Evolutionary conservation across 495 filamentous ascomycete species (phyloP), one percentile per base, ranked within the genome.

Genomic region (Talaromyces stipitatus): DNA sequence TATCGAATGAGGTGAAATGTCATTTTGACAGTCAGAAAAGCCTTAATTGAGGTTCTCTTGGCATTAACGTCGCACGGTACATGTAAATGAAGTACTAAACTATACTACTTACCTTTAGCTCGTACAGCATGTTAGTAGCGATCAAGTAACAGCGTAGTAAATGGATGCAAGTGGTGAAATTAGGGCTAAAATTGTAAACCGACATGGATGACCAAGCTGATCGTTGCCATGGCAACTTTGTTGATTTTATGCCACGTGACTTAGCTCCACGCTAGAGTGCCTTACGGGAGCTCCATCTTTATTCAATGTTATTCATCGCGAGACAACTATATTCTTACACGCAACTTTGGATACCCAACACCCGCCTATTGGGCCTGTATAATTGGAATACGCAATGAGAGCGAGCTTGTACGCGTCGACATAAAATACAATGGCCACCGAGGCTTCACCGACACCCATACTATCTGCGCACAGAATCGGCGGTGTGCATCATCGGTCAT

Each of bases 381-480:
- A 46, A 2, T 57, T 57, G 55, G 55, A 57, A 3, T 47, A 20
- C 4, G 27, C 26, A 16, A 50, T 57, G 12, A 38, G 50, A 26
- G 46, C 11, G 27, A 16, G 32, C 50, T 14, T 36, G 47, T 10
- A 62, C 46, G 38, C 55, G 38, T 33, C 41, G 60, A 58, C 57
- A 54, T 46, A 55, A 54, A 58, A 61, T 48, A 62, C 43, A 58
- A 60, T 59, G 57, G 50, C 53, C 55, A 67, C 64, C 48, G 75
- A 74, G 69, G 67, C 70, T 52, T 76, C 72, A 22, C 69, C 72
- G 38, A 69, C 69, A 61, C 70, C 68, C 33, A 61, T 69, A 26
- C 70, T 69, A 27, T 64, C 73, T 41, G 66, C 70, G 50, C 69
- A 77, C 65, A 62, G 67, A 52, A 67, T 52, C 60, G 52, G 50